phyloP scores from a whole-genome alignment of 148 eudicot species.

The Camellia sinensis region DNA sequence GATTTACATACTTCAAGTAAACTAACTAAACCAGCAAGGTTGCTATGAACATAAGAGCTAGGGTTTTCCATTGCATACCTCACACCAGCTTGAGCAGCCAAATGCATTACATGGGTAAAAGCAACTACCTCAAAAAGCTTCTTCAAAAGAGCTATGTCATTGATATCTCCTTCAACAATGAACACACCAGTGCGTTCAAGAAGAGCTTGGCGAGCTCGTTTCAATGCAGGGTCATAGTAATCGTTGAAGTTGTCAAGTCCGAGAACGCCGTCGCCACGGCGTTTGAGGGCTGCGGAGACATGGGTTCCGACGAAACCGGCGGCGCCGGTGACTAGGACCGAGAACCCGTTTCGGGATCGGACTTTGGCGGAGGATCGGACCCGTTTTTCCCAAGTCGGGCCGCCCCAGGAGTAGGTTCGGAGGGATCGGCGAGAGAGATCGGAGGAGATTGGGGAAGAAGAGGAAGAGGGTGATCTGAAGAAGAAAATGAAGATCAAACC shows the following conservation, averaged over 20 bases:
- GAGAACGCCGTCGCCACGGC: constrained; percentile 72
- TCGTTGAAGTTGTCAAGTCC: constrained; percentile 79
- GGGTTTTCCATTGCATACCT: constrained; percentile 87
- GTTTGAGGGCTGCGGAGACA: constrained; percentile 59
- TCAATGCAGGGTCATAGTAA: constrained; percentile 70
- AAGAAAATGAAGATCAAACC: constrained; percentile 59
- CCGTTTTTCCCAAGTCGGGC: constrained; percentile 64
- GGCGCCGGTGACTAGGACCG: constrained; percentile 76
- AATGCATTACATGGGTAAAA: constrained; percentile 79
- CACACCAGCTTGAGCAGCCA: constrained; percentile 89
- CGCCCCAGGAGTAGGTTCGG: constrained; percentile 55
- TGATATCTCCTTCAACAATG: constrained; percentile 79
- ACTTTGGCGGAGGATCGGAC: constrained; percentile 53
- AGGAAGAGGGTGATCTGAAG: constrained; percentile 39
- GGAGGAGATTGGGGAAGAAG: constrained; percentile 25
- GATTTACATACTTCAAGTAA: constrained; percentile 69
- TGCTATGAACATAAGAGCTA: constrained; percentile 73
- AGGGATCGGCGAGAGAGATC: constrained; percentile 60
- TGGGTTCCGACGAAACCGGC: constrained; percentile 86
- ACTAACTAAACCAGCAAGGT: constrained; percentile 72
- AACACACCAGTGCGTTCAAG: constrained; percentile 57
- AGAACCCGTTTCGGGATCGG: constrained; percentile 51
- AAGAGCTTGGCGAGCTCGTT: constrained; percentile 54
- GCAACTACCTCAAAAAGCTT: constrained; percentile 60
- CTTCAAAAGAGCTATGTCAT: constrained; percentile 45